phyloP scores from a whole-genome alignment of 495 filamentous ascomycete species.

The Aspergillus kassunensis region DNA sequence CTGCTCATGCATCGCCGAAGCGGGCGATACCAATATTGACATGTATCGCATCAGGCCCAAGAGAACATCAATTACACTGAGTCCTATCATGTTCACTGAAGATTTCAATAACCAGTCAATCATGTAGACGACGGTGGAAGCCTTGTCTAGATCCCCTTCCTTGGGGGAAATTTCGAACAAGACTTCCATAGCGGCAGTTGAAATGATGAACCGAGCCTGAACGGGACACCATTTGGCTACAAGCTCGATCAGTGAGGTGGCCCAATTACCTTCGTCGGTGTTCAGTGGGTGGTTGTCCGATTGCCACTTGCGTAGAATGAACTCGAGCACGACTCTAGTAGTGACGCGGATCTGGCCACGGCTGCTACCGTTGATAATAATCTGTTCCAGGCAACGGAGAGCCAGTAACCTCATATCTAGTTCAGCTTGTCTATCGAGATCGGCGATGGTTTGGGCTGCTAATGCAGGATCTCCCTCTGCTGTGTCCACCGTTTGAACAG shows the following conservation, averaged over 20 bases:
- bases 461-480: constrained; percentile 64
- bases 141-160: constrained; percentile 62
- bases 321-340: constrained; percentile 64
- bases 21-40: constrained; percentile 62
- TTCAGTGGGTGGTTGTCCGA: constrained; percentile 4
- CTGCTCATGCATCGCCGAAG: constrained; percentile 28
- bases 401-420: constrained; percentile 81
- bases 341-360: constrained; percentile 71
- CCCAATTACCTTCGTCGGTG: constrained; percentile 59
- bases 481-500: constrained; percentile 66
- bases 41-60: constrained; percentile 77
- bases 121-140: constrained; percentile 68
- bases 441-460: constrained; percentile 69
- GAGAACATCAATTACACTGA: constrained; percentile 89
- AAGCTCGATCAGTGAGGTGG: constrained; percentile 71
- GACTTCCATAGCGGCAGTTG: constrained; percentile 73
- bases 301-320: constrained; percentile 57
- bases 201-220: constrained; percentile 82
- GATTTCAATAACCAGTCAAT: constrained; percentile 79
- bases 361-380: constrained; percentile 69
- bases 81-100: constrained; percentile 84
- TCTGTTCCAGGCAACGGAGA: constrained; percentile 73
- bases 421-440: constrained; percentile 81
- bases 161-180: constrained; percentile 59
- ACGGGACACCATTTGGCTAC: constrained; percentile 82